These are phyloP conservation scores for Boletellus sp. DNA, from an alignment of 768 basidiomycete species.

Conservation along the genomic window DNA sequence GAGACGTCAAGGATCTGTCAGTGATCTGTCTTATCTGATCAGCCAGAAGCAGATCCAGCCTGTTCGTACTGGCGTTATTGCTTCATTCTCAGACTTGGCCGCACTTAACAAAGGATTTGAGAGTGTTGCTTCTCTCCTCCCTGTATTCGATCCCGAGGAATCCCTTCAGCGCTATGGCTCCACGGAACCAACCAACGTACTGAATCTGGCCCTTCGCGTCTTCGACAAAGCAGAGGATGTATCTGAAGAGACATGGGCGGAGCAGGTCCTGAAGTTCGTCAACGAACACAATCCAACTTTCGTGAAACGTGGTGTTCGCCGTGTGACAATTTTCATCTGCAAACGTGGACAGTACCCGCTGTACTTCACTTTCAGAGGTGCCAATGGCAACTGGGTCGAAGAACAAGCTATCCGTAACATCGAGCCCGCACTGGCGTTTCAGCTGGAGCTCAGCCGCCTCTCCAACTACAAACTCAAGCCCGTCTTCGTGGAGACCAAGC, in stretches of 20 bases:
- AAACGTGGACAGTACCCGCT: conserved; percentile 88
- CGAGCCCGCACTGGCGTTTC: conserved; percentile 96
- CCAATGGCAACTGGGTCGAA: conserved; percentile 78
- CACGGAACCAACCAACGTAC: conserved; percentile 82
- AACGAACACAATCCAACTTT: conserved; percentile 65
- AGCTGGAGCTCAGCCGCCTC: conserved; percentile 92
- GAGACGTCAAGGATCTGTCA: conserved; percentile 87
- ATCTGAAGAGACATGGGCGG: conserved; percentile 72
- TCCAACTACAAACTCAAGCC: conserved; percentile 96
- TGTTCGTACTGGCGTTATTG: conserved; percentile 84
- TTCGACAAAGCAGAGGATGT: conserved; percentile 79
- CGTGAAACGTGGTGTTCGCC: conserved; percentile 76
- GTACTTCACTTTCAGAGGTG: conserved; percentile 87
- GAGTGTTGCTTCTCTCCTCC: conserved; percentile 69
- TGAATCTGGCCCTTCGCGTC: conserved; percentile 90
- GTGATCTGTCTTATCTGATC: conserved; percentile 93
- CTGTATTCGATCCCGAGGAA: conserved; percentile 67
- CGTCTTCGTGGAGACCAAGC: conserved; percentile 94
- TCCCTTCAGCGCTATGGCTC: conserved; percentile 72
- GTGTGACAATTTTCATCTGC: conserved; percentile 89
- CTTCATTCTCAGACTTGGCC: conserved; percentile 77
- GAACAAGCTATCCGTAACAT: conserved; percentile 97
- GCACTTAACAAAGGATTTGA: conserved; percentile 71
- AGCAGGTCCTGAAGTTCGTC: conserved; percentile 65
- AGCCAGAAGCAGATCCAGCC: conserved; percentile 84